phyloP scores from a whole-genome alignment of 2,329 filamentous ascomycete genomes.

The Colletotrichum brevisporum region DNA sequence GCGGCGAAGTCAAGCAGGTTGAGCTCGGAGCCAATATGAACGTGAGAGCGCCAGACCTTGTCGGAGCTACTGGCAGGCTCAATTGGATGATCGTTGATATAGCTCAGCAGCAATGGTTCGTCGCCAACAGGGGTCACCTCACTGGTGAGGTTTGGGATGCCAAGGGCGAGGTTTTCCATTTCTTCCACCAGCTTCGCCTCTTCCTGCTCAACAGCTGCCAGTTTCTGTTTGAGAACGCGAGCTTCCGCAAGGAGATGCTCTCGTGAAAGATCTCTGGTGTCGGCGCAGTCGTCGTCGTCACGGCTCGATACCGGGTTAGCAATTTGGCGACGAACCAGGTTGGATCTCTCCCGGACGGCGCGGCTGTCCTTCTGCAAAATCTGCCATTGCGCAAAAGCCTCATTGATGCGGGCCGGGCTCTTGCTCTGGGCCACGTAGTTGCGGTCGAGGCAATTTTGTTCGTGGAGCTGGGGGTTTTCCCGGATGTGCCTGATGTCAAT shows the following conservation, averaged over 20 bases:
- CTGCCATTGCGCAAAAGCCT: conserved; percentile 71
- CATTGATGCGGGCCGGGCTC: conserved; percentile 69
- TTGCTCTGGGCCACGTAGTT: conserved; percentile 78
- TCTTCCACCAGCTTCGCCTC: conserved; percentile 73
- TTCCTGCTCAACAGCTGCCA: conserved; percentile 71
- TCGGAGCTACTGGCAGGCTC: conserved; percentile 51
- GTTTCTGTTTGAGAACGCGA: conserved; percentile 72
- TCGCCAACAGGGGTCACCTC: conserved; percentile 79
- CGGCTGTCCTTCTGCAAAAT: conserved; percentile 72
- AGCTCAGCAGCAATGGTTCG: conserved; percentile 76
- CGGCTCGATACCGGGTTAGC: conserved; percentile 65
- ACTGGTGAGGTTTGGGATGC: conserved; percentile 90
- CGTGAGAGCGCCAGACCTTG: conserved; percentile 79
- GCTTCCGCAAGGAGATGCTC: conserved; percentile 75
- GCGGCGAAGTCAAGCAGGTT: conserved; percentile 90
- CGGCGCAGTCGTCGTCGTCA: conserved; percentile 56
- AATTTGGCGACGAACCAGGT: conserved; percentile 72
- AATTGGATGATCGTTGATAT: conserved; percentile 81
- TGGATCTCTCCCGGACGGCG: conserved; percentile 75
- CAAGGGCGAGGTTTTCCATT: conserved; percentile 81
- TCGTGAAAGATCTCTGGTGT: conserved; percentile 55
- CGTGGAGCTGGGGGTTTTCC: conserved; percentile 83
- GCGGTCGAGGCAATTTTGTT: conserved; percentile 85
- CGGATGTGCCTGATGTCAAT: conserved; percentile 93
- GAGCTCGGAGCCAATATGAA: conserved; percentile 88